phyloP scores from a whole-genome alignment of 768 basidiomycete species.

The Russula foetens region DNA sequence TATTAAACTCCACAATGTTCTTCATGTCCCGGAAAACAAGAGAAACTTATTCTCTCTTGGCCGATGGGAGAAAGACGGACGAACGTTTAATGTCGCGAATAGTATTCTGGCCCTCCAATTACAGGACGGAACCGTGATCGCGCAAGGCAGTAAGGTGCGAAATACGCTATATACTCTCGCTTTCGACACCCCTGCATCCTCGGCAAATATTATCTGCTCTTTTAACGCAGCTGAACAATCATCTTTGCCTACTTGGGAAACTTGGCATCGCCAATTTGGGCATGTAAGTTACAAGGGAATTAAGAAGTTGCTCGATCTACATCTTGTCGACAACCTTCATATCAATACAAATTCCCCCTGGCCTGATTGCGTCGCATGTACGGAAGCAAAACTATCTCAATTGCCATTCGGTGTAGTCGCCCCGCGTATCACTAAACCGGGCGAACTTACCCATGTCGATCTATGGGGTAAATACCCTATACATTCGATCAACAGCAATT shows the following conservation, averaged over 20 bases:
- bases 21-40: no score
- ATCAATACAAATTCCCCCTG: background rate
- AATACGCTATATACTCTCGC: background rate
- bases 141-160: no score
- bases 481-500: background rate
- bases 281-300: background rate
- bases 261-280: background rate
- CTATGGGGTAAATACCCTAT: background rate
- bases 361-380: background rate
- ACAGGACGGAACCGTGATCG: background rate
- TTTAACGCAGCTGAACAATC: no score
- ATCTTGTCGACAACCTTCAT: background rate
- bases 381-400: background rate
- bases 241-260: no score
- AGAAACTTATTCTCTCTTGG: no score
- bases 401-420: background rate
- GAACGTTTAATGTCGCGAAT: no score
- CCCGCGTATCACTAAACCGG: accelerated
- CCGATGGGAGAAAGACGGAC: no score
- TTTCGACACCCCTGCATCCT: no score
- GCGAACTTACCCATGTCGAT: background rate
- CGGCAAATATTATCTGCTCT: no score
- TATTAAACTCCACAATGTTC: no score
- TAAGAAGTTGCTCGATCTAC: accelerated
- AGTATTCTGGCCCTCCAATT: no score